Evolutionary conservation across 2,329 filamentous ascomycete genomes (phyloP).

Genomic region (Orbilia ellipsospora): DNA sequence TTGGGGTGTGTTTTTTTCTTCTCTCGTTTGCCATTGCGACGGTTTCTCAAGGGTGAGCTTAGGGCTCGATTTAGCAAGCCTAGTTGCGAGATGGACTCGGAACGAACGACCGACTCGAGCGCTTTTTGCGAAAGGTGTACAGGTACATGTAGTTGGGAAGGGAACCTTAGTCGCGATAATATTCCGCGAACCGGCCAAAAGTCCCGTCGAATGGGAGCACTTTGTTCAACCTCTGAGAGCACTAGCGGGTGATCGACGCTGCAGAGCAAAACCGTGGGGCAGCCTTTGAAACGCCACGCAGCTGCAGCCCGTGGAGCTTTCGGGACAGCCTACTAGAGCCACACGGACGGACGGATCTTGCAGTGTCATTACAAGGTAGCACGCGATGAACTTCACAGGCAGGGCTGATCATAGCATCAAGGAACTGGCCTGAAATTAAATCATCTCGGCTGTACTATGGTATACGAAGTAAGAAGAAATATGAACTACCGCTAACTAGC

Average conservation of each 20-base stretch:
- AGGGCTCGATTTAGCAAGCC: no score
- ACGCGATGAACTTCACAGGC: not conserved
- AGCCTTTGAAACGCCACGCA: slow-evolving; percentile 42
- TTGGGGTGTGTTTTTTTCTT: no score
- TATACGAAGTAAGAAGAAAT: not conserved
- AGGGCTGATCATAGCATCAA: not conserved
- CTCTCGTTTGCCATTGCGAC: not conserved
- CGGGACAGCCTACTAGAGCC: not conserved
- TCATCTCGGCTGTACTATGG: not conserved
- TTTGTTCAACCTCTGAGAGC: slow-evolving; percentile 29
- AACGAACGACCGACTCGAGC: no score
- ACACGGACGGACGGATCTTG: slow-evolving; percentile 6
- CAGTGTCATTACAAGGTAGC: no score
- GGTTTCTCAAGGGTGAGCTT: no score
- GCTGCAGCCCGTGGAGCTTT: slow-evolving; percentile 12
- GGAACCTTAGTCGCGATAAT: not conserved
- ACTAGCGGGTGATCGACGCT: slow-evolving; percentile 55
- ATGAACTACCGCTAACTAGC: not conserved
- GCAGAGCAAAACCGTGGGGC: slow-evolving; percentile 19
- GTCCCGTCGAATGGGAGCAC: slow-evolving; percentile 14
- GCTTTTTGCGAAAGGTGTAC: not conserved
- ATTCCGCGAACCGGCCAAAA: slow-evolving; percentile 9
- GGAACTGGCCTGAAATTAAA: not conserved
- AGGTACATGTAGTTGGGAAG: not conserved
- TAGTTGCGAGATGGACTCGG: no score